Conservation (phyloP, 495 filamentous ascomycete species). For the Hypoxylon perforatum region DNA sequence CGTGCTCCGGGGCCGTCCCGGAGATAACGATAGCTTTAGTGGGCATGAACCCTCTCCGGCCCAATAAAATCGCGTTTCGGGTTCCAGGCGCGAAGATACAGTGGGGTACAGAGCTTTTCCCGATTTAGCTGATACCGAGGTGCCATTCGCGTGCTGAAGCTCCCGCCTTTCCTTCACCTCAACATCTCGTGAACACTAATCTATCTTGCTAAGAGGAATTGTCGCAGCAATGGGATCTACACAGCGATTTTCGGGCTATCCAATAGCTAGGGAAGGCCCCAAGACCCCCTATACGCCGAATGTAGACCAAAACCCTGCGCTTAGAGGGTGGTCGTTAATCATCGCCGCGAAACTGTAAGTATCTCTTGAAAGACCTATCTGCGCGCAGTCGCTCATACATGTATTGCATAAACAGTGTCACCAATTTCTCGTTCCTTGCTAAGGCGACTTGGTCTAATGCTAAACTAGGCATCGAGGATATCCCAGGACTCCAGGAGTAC, state of each 20-base stretch:
- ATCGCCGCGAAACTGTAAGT: conserved; percentile 43
- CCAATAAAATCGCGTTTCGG: too few species aligned
- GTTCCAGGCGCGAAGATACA: not conserved
- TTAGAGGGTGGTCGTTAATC: conserved; percentile 44
- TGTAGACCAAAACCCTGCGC: conserved; percentile 40
- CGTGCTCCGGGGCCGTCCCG: too few species aligned
- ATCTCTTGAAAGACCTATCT: not conserved
- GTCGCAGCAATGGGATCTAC: conserved; percentile 18
- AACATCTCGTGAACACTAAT: not conserved
- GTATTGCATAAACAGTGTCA: conserved; percentile 40
- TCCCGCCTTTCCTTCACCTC: not conserved
- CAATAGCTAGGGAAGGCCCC: conserved; percentile 38
- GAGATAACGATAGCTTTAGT: too few species aligned
- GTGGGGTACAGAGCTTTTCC: not conserved
- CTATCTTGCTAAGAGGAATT: not conserved
- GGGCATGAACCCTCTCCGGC: too few species aligned
- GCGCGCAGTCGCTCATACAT: conserved; percentile 12
- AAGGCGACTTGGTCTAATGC: conserved; percentile 74
- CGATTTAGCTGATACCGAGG: not conserved
- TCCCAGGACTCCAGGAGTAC: conserved; percentile 68
- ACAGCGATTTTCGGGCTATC: conserved; percentile 43
- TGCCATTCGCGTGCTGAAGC: not conserved
- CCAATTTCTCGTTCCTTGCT: conserved; percentile 39
- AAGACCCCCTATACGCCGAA: conserved; percentile 20
- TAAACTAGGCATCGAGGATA: conserved; percentile 71